These are phyloP conservation scores for Brassica rapa DNA, from an alignment of 345 rosid species.

Conservation along the genomic window DNA sequence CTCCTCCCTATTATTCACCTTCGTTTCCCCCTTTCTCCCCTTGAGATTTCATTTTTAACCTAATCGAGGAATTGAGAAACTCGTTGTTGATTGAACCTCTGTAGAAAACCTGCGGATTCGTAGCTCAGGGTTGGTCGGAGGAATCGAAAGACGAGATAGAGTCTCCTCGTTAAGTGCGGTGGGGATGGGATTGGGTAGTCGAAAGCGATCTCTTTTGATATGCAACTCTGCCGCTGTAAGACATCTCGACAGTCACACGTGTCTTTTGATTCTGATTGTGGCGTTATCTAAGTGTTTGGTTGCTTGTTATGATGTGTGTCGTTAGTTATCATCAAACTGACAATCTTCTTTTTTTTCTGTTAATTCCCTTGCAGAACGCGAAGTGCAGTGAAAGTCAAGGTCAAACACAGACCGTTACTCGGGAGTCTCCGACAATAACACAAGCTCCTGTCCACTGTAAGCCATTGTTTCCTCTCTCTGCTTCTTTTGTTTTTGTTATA, in stretches of 20 bases:
- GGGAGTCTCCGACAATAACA: conserved; percentile 79
- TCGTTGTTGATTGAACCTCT: background rate
- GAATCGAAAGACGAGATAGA: conserved; percentile 17
- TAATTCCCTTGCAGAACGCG: conserved; percentile 52
- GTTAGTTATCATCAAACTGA: background rate
- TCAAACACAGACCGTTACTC: conserved; percentile 80
- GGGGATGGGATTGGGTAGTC: conserved; percentile 29
- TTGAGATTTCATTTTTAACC: background rate
- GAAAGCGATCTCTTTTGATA: conserved; percentile 38
- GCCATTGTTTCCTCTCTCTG: background rate
- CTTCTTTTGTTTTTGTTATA: background rate
- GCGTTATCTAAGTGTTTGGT: background rate
- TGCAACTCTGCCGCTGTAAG: conserved; percentile 48
- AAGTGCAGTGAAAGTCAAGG: conserved; percentile 59
- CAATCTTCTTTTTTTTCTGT: conserved; percentile 1
- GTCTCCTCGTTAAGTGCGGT: conserved; percentile 15
- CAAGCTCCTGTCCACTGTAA: conserved; percentile 84
- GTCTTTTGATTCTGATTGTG: background rate
- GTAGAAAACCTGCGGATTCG: conserved; percentile 23
- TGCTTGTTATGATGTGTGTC: background rate
- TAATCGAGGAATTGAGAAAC: background rate
- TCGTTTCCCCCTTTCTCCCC: background rate
- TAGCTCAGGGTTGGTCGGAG: conserved; percentile 16
- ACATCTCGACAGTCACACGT: background rate
- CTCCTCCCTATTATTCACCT: background rate